These are phyloP conservation scores for Phytopythium kandeliae DNA, from an alignment of 352 stramenopile species.

Conservation along the genomic window DNA sequence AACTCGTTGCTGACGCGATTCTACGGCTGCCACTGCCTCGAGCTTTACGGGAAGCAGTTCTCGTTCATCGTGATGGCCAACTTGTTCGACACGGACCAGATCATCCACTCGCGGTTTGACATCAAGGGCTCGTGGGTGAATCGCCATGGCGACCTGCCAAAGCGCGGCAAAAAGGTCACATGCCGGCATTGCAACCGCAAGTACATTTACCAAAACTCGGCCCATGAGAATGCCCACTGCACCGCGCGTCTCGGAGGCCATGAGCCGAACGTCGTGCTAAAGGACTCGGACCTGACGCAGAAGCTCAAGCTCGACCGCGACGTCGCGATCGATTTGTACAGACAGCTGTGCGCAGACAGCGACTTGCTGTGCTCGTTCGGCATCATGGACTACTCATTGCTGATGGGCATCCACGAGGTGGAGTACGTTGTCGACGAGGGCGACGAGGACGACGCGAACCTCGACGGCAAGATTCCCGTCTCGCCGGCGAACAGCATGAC, in stretches of 20 bases:
- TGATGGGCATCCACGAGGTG: slow-evolving; percentile 88
- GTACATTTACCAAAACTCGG: slow-evolving; percentile 68
- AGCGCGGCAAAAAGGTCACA: slow-evolving; percentile 84
- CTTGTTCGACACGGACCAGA: slow-evolving; percentile 84
- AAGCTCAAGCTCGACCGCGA: slow-evolving; percentile 83
- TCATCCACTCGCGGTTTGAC: slow-evolving; percentile 87
- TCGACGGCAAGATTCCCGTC: slow-evolving; percentile 12
- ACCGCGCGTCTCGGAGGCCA: slow-evolving; percentile 69
- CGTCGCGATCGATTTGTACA: slow-evolving; percentile 63
- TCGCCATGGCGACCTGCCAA: slow-evolving; percentile 69
- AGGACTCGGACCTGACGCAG: slow-evolving; percentile 85
- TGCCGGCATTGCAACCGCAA: slow-evolving; percentile 88
- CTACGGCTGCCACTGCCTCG: slow-evolving; percentile 87
- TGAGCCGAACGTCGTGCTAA: slow-evolving; percentile 86
- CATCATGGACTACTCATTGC: slow-evolving; percentile 91
- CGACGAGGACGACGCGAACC: slow-evolving; percentile 29
- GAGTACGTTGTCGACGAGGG: slow-evolving; percentile 83
- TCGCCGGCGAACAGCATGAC: neutral
- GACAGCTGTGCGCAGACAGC: slow-evolving; percentile 74
- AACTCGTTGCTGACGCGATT: slow-evolving; percentile 86
- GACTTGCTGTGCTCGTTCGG: slow-evolving; percentile 83
- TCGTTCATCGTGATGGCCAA: slow-evolving; percentile 93
- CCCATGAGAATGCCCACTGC: slow-evolving; percentile 66
- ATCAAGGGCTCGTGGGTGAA: slow-evolving; percentile 92
- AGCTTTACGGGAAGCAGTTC: slow-evolving; percentile 89